Base-by-base conservation (phyloP, 371 early-diverging fungal species). In the Circinella minor region DNA sequence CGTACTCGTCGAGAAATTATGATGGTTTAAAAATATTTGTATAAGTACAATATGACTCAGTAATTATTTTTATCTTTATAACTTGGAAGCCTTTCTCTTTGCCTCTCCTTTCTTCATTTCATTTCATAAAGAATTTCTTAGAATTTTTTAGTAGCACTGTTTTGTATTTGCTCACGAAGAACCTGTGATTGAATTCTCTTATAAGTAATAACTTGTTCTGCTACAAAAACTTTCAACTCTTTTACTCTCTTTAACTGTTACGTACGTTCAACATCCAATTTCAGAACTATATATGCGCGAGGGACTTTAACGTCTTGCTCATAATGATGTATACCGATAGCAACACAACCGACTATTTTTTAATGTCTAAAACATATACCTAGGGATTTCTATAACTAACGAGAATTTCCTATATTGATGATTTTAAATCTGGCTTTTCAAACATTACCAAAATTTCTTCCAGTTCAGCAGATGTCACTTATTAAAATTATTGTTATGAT, bases 71-170 rank as follows among this genome's bases (percentile, higher is more conserved):
- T 15, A 1, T 13, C 6, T 14, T 27, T 57, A 57, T 34, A 57
- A 37, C 36, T 57, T 57, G 1, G 34, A 57, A 10, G 57, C 18
- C 54, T 51, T 49, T 43, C 43, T 43, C n/a, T 14, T 34, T 18
- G 51, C 65, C 15, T 27, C 67, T 34, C 57, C 67, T 57, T 66
- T 27, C 47, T 59, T 66, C 18, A 66, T 39, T 59, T 59, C 60
- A 18, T 71, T 69, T n/a, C 71, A 66, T 8, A 78, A 15, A 3
- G 68, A 36, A 2, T 70, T 51, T 17, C 95, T 46, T 94, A 80
- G n/a, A 94, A 91, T 77, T 95, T 94, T 34, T 94, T 95, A 18
- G 91, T 75, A 0, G 93, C 81, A 37, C 84, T 84, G 69, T 89
- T 90, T 17, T 90, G 95, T 27, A 94, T 90, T n/a, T 74, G 81